Percentiles rank a stretch among this genome's conserved stretches.
These are phyloP conservation scores for Diaporthe ilicicola DNA, from an alignment of 2,329 filamentous ascomycete species.

Conservation along the genomic window DNA sequence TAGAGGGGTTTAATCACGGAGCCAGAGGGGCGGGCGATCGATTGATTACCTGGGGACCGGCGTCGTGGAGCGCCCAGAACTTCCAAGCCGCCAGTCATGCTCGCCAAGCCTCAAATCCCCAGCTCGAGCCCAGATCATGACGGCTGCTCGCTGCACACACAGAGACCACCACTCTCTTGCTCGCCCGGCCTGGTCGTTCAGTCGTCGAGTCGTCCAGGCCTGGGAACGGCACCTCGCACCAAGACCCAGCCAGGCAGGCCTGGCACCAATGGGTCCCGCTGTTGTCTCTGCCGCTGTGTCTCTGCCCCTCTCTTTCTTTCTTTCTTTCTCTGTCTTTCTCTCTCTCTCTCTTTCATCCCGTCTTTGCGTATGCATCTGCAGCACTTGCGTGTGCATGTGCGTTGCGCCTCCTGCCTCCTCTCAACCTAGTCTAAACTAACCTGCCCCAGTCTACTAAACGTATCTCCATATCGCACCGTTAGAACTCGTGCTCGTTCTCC, in stretches of 20 bases:
- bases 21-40: constrained; percentile 6
- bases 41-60: constrained; percentile 8
- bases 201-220: background rate
- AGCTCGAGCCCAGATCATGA: constrained; percentile 3
- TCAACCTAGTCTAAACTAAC: background rate
- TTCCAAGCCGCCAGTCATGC: constrained; percentile 25
- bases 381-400: background rate
- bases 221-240: background rate
- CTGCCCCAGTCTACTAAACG: background rate
- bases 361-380: background rate
- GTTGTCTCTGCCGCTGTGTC: background rate
- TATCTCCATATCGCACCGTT: background rate
- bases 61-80: constrained; percentile 19
- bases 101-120: constrained; percentile 14
- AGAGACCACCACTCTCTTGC: too few species aligned
- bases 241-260: background rate
- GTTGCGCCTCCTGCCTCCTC: background rate
- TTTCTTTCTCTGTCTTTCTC: background rate
- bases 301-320: background rate
- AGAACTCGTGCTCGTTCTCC: background rate
- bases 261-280: background rate
- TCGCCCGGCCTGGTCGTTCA: background rate
- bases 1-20: background rate
- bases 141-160: background rate
- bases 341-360: background rate